phyloP scores from a whole-genome alignment of 208 protist species.

The Trypanosomatidae sp. region DNA sequence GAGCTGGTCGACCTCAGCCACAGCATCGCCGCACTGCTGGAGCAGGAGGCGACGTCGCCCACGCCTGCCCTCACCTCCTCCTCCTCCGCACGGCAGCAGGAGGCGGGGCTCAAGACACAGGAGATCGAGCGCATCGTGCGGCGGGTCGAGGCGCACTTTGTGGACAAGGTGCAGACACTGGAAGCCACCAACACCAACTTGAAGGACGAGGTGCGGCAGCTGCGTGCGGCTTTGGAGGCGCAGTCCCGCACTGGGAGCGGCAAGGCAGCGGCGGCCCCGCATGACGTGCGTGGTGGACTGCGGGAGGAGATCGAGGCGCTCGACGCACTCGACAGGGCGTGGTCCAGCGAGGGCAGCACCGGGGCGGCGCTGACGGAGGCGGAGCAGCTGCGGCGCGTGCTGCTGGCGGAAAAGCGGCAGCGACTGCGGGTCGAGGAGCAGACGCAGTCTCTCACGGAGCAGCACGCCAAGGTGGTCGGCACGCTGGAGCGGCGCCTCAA shows the following conservation, averaged over 20 bases:
- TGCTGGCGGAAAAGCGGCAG: constrained; percentile 80
- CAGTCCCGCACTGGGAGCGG: constrained; percentile 37
- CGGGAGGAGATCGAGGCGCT: constrained; percentile 29
- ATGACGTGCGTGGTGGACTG: constrained; percentile 17
- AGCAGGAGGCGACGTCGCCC: constrained; percentile 31
- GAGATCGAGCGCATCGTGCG: constrained; percentile 84
- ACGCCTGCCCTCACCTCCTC: too few species aligned
- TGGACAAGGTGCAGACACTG: constrained; percentile 40
- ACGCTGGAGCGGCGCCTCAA: constrained; percentile 73
- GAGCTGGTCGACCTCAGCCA: constrained; percentile 74
- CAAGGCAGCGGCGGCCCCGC: background rate
- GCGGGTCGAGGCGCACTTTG: constrained; percentile 74
- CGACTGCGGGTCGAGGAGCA: constrained; percentile 84
- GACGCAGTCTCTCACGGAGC: constrained; percentile 78
- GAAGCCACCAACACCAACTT: constrained; percentile 40
- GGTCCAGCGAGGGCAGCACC: constrained; percentile 1
- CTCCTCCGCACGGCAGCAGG: constrained; percentile 22
- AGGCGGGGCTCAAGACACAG: constrained; percentile 61
- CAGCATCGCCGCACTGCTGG: constrained; percentile 53
- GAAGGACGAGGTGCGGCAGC: constrained; percentile 40
- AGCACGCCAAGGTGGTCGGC: constrained; percentile 70
- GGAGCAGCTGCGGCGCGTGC: constrained; percentile 42
- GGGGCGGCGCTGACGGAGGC: constrained; percentile 7
- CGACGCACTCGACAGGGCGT: constrained; percentile 23
- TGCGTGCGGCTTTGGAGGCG: constrained; percentile 62